phyloP scores from a whole-genome alignment of 2,329 filamentous ascomycete genomes.

The Neopestalotiopsis sp. region DNA sequence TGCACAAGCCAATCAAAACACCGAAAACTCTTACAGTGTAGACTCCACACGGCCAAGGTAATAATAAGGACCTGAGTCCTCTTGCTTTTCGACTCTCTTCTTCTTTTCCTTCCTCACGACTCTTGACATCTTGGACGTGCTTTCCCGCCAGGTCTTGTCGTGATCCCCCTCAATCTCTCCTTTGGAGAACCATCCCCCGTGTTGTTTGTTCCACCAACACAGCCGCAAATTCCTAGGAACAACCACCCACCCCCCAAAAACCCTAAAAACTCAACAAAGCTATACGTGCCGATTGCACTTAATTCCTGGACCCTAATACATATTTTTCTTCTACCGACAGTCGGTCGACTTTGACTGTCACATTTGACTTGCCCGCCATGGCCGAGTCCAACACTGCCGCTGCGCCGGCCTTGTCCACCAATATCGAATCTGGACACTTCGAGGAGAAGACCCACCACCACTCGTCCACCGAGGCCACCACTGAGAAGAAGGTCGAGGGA shows the following conservation, averaged over 20 bases:
- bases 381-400: conserved; percentile 58
- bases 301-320: conserved; percentile 10
- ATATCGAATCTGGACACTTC: conserved; percentile 68
- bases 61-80: conserved; percentile 1
- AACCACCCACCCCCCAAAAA: background rate
- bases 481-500: conserved; percentile 45
- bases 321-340: conserved; percentile 15
- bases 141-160: conserved; percentile 13
- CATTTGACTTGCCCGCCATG: conserved; percentile 45
- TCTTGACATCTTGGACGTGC: conserved; percentile 16
- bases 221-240: conserved; percentile 9
- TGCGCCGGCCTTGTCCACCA: conserved; percentile 65
- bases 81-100: conserved; percentile 3
- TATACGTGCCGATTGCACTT: conserved; percentile 8
- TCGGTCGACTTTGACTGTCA: conserved; percentile 19
- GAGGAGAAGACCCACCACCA: conserved; percentile 60
- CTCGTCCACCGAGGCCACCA: conserved; percentile 39
- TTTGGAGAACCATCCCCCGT: conserved; percentile 5
- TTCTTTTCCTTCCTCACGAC: conserved; percentile 17
- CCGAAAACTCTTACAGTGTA: conserved; percentile 14
- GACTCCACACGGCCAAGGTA: conserved; percentile 17
- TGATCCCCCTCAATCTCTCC: conserved; percentile 16
- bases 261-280: background rate
- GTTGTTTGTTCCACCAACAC: conserved; percentile 11
- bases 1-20: conserved; percentile 3